Percentiles rank a stretch among this genome's conserved stretches.
Evolutionary conservation across 495 filamentous ascomycete species (phyloP).

Genomic region (Geopyxis carbonaria): DNA sequence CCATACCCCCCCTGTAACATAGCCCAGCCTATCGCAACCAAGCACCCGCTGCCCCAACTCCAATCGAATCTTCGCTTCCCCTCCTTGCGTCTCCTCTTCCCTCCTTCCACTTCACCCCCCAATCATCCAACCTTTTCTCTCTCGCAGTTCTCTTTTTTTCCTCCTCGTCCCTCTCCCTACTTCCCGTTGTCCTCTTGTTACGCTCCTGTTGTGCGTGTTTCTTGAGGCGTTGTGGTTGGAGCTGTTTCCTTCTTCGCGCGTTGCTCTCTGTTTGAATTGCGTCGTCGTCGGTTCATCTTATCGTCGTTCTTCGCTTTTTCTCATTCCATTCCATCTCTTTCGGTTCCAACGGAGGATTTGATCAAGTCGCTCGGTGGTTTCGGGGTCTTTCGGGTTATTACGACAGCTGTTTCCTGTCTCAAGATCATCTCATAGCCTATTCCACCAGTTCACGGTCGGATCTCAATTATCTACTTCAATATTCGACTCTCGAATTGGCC

Average conservation of each 20-base stretch:
- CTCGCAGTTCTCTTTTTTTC: background rate
- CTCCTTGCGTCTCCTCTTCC: constrained; percentile 1
- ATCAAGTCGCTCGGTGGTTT: constrained; percentile 1
- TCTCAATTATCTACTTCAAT: constrained; percentile 2
- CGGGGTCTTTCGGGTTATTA: background rate
- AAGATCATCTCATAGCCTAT: background rate
- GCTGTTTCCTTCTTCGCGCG: constrained; percentile 1
- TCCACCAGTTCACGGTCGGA: constrained; percentile 1
- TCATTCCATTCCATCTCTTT: background rate
- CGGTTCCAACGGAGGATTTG: constrained; percentile 1
- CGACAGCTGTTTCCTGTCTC: constrained; percentile 3
- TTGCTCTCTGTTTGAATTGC: constrained; percentile 4
- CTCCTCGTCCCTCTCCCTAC: background rate
- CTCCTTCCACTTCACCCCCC: background rate
- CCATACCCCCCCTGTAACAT: background rate
- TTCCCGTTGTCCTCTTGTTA: background rate
- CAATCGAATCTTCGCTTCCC: background rate
- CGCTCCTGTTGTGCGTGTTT: background rate
- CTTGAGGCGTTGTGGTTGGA: background rate
- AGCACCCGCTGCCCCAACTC: background rate
- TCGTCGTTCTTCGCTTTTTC: background rate
- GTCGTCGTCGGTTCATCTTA: constrained; percentile 1
- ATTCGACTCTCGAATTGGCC: constrained; percentile 1
- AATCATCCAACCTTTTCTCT: background rate
- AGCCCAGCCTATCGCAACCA: constrained; percentile 1